A percentile compares a stretch with the other conserved stretches of the same genome.
Conservation (phyloP, 148 eudicot species). For the Limonium bicolor region DNA sequence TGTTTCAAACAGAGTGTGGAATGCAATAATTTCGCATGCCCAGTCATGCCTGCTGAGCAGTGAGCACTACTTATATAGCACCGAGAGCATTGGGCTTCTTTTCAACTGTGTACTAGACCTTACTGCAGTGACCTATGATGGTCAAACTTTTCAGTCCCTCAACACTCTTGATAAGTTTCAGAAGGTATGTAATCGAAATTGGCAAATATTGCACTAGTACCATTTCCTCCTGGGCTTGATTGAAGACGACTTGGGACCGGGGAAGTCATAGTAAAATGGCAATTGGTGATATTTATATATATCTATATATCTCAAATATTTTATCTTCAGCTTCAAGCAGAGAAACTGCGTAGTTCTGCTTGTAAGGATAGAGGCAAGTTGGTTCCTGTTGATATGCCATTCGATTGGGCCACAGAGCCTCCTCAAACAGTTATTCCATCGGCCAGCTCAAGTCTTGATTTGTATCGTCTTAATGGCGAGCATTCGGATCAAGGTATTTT, state of each 20-base stretch:
- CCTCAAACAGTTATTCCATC: neutral
- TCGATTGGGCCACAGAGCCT: neutral
- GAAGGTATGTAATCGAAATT: slow-evolving; percentile 22
- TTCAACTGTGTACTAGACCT: slow-evolving; percentile 30
- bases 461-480: slow-evolving; percentile 1
- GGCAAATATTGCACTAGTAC: neutral
- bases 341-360: slow-evolving; percentile 23
- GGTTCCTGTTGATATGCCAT: slow-evolving; percentile 9
- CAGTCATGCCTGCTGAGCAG: slow-evolving; percentile 23
- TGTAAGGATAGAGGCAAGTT: slow-evolving; percentile 18
- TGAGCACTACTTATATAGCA: slow-evolving; percentile 15
- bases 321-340: slow-evolving; percentile 28
- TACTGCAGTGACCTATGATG: slow-evolving; percentile 26
- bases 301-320: neutral
- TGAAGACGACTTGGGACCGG: neutral
- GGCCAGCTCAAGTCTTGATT: neutral
- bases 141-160: slow-evolving; percentile 15
- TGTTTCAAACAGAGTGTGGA: slow-evolving; percentile 31
- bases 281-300: neutral
- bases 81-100: slow-evolving; percentile 15
- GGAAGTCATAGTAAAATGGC: neutral
- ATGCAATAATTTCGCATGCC: slow-evolving; percentile 31
- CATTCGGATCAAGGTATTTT: neutral
- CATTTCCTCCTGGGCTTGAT: neutral
- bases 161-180: slow-evolving; percentile 16